A percentile compares a stretch with the other conserved stretches of the same genome.
Evolutionary conservation across 495 filamentous ascomycete species (phyloP).

Genomic region (Podospora pseudoanserina): DNA sequence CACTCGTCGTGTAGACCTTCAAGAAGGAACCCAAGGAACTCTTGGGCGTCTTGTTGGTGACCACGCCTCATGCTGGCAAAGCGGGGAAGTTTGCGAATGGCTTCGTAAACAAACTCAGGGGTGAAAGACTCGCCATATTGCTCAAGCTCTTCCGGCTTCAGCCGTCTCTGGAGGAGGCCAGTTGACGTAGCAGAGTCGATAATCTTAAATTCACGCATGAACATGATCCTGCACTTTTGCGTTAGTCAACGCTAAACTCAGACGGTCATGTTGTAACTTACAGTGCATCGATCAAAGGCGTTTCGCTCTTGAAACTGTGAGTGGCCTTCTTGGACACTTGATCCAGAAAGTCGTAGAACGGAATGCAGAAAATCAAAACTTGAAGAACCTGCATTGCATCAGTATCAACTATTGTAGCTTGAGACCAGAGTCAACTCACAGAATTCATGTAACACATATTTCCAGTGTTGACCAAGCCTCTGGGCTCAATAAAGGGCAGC

Average conservation of each 20-base stretch:
- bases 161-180: slow-evolving; percentile 65
- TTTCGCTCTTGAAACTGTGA: slow-evolving; percentile 92
- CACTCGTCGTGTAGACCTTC: slow-evolving; percentile 94
- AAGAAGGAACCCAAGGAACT: slow-evolving; percentile 91
- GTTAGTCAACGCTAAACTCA: slow-evolving; percentile 9
- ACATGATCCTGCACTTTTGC: slow-evolving; percentile 67
- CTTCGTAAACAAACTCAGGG: slow-evolving; percentile 93
- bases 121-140: slow-evolving; percentile 87
- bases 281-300: slow-evolving; percentile 91
- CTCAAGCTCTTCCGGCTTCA: slow-evolving; percentile 82
- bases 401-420: background rate
- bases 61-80: slow-evolving; percentile 94
- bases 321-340: slow-evolving; percentile 75
- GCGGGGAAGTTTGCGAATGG: slow-evolving; percentile 77
- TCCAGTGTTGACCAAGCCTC: slow-evolving; percentile 91
- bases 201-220: slow-evolving; percentile 87
- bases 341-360: slow-evolving; percentile 92
- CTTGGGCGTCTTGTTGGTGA: slow-evolving; percentile 97
- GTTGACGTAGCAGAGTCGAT: slow-evolving; percentile 74
- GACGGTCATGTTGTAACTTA: slow-evolving; percentile 43
- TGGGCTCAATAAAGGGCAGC: slow-evolving; percentile 83
- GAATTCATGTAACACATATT: slow-evolving; percentile 99
- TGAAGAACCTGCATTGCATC: slow-evolving; percentile 67
- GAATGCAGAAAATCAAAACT: slow-evolving; percentile 85
- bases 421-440: slow-evolving; percentile 50